Evolutionary conservation across 192 early-diverging fungal genomes (phyloP).

Genomic region (Phycomyces nitens): DNA sequence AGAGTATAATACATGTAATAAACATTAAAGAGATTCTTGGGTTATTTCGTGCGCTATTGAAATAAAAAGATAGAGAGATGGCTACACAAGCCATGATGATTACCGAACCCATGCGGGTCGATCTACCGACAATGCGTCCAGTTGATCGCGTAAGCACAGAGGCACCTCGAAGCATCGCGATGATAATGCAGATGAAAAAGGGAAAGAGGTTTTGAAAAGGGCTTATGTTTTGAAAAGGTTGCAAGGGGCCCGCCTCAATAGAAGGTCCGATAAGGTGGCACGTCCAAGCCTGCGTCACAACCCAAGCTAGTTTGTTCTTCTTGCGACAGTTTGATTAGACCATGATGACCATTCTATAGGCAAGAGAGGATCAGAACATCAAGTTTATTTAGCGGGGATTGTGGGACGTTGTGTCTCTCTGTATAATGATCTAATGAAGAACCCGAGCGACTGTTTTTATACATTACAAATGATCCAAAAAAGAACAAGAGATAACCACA

Average conservation of each 20-base stretch:
- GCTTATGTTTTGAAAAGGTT: conserved; percentile 4
- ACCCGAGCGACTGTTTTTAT: too few species aligned
- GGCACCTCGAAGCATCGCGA: conserved; percentile 11
- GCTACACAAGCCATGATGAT: background rate
- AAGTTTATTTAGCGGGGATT: too few species aligned
- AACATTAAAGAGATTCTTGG: background rate
- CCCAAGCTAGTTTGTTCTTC: too few species aligned
- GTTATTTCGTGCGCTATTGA: background rate
- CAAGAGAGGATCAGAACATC: too few species aligned
- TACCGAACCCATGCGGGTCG: background rate
- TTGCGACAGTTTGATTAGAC: too few species aligned
- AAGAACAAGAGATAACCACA: too few species aligned
- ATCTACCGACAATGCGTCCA: background rate
- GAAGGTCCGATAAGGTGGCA: background rate
- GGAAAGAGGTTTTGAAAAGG: conserved; percentile 6
- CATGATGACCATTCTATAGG: too few species aligned
- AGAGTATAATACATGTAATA: background rate
- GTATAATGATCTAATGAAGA: too few species aligned
- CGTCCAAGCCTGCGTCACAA: background rate
- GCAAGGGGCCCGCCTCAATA: background rate
- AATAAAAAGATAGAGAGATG: too few species aligned
- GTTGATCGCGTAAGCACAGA: conserved; percentile 8
- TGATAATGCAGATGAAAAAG: background rate
- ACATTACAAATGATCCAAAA: too few species aligned
- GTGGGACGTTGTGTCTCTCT: too few species aligned